phyloP scores from a whole-genome alignment of 2,329 filamentous ascomycete genomes.

The Lachnellula arida region DNA sequence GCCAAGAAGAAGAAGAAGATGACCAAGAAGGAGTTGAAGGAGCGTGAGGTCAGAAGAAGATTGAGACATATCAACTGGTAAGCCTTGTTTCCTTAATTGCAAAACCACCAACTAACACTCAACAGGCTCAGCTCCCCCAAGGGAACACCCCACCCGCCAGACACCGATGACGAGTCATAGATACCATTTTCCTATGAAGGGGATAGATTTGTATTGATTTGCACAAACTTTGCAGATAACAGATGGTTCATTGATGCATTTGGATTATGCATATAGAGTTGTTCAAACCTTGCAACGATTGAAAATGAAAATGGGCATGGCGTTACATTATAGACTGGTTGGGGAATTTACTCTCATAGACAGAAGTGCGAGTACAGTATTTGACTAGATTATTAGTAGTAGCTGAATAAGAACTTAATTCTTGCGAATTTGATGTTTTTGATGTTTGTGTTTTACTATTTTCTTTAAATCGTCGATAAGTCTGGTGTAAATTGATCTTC shows the following conservation, averaged over 20 bases:
- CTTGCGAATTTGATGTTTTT: not conserved
- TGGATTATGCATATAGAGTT: conserved; percentile 14
- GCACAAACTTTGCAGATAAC: conserved; percentile 6
- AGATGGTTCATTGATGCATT: conserved; percentile 16
- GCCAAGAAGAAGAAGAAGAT: conserved; percentile 96
- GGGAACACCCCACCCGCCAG: conserved; percentile 30
- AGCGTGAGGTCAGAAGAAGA: conserved; percentile 79
- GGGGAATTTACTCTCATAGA: not conserved
- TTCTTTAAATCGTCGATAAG: not conserved
- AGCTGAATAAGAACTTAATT: not conserved
- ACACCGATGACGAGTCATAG: conserved; percentile 31
- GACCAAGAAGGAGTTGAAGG: conserved; percentile 94
- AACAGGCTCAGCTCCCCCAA: conserved; percentile 32
- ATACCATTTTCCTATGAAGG: not conserved
- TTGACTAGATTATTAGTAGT: not conserved
- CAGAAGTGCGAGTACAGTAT: not conserved
- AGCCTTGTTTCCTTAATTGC: conserved; percentile 32
- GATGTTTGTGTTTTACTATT: not conserved
- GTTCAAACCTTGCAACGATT: not conserved
- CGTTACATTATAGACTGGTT: conserved; percentile 15
- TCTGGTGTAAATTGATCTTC: not conserved
- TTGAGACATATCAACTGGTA: conserved; percentile 78
- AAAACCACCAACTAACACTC: conserved; percentile 3
- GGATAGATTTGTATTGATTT: conserved; percentile 15
- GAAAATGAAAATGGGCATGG: conserved; percentile 6